Base-by-base conservation (phyloP, 2,329 filamentous ascomycete species). In the Rutstroemia sydowiana region DNA sequence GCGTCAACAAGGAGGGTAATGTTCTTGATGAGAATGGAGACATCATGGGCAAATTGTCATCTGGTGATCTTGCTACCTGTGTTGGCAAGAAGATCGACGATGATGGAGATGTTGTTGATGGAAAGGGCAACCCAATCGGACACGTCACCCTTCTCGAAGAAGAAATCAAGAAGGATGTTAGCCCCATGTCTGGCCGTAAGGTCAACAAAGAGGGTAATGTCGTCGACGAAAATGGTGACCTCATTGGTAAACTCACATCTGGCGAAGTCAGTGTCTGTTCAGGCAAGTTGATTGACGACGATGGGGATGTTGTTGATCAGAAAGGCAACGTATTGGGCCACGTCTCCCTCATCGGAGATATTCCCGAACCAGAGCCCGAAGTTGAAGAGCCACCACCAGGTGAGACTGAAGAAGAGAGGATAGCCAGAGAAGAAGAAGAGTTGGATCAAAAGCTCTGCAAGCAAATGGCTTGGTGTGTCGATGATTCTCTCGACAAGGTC, bases 401-500 rank as follows among this genome's bases (percentile, higher is more conserved):
- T 51, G 79, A 82, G 63, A 75, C 80, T 2, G 75, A 78, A 37
- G 76, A 85, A 65, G 75, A 79, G 45, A 76, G 78, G 59, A 74
- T 78, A 56, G 73, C 76, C 58, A 73, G 75, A 13, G 73, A 78
- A 57, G 69, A 78, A 60, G 73, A 75, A 6, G 81, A 80, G 66
- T 75, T 84, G 56, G 88, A 95, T 66, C 76, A 75, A 58, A 81
- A 95, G 71, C 77, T 95, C 34, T 90, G 90, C 1, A 76, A 79
- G 56, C 85, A 87, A 71, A 90, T 95, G 74, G 75, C 77, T 11
- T 73, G 70, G 52, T 85, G 86, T 62, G 81, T 95, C 60, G 78
- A 85, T 64, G 82, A 91, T 67, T 88, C 88, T 13, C 76, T 95
- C 6, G 88, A 95, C 64, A 87, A 84, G 67, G 81, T 95, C 65